These are phyloP conservation scores for Ochromonadaceae sp. DNA, from an alignment of 352 stramenopile genomes.

Conservation along the genomic window DNA sequence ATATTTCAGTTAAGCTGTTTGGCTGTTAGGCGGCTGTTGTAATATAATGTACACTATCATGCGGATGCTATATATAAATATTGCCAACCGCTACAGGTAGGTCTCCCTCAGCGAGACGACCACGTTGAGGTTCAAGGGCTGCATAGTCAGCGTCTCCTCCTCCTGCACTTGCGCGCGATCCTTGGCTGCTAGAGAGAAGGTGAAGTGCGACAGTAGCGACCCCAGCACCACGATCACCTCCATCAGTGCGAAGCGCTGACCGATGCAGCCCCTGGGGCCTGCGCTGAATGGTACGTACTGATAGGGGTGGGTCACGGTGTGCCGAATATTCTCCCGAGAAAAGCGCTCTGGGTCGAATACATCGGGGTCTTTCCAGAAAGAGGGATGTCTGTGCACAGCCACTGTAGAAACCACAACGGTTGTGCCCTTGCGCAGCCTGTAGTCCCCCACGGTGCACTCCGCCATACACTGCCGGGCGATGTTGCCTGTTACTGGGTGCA, in stretches of 20 bases:
- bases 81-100: too few relatives aligned
- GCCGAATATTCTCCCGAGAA: not conserved
- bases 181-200: not conserved
- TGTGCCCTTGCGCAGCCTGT: not conserved
- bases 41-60: too few relatives aligned
- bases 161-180: too few relatives aligned
- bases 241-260: conserved; percentile 7
- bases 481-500: not conserved
- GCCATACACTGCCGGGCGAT: not conserved
- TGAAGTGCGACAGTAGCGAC: not conserved
- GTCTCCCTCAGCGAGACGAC: too few relatives aligned
- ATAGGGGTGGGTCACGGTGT: conserved; percentile 9
- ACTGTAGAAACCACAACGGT: not conserved
- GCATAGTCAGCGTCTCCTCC: too few relatives aligned
- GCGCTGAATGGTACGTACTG: conserved; percentile 1
- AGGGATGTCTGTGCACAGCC: conserved; percentile 2
- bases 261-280: conserved; percentile 3
- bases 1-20: too few relatives aligned
- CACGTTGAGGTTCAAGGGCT: too few relatives aligned
- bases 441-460: not conserved
- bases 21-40: too few relatives aligned
- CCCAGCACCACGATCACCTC: not conserved
- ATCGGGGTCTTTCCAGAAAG: conserved; percentile 7
- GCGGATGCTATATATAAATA: too few relatives aligned
- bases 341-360: conserved; percentile 6